Evolutionary conservation across 805 yeast species (phyloP), one percentile per base, ranked within the genome.

Genomic region (Metschnikowia proteae): DNA sequence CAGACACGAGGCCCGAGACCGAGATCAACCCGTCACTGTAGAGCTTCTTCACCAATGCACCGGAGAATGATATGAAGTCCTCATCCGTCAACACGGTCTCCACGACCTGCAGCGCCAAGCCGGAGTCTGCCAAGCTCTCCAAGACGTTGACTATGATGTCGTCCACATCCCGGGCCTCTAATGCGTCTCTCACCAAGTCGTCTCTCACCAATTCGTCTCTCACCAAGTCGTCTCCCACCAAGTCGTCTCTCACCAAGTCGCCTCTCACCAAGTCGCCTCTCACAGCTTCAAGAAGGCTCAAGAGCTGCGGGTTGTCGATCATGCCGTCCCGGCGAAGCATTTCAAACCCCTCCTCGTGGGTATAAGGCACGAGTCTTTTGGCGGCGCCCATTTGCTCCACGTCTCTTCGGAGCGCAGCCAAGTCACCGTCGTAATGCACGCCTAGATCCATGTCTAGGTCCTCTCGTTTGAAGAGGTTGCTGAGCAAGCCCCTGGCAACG

Each of bases 81-180:
- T 66, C 30, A 56, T 71, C 75, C n/a, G 74, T 68, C 48, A 71
- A 60, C 27, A 71, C 66, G 35, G 72, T 56, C 56, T 62, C 61
- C 45, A 72, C 71, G 9, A 72, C 74, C 26, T 68, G 65, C 25
- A 67, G 50, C 6, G 71, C 75, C 50, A 72, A 68, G n/a, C 77
- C 77, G 11, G 75, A 71, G 30, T 61, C 49, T 26, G 62, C 71
- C 56, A 72, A 64, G n/a, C 74, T 69, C 49, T 72, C 68, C 55
- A 72, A 66, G 45, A 72, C 59, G 43, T 69, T 68, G 30, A 63
- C 62, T 10, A 71, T 62, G 27, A 71, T 59, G 9, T 59, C 58
- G 48, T 66, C 57, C 17, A 57, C 45, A 48, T 62, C 67, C 50
- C 68, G 55, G 30, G 46, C 38, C 9, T 50, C 48, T 35, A 48